Conservation (phyloP, 1,284 basidiomycete species). For the Violaceomyces palustris region DNA sequence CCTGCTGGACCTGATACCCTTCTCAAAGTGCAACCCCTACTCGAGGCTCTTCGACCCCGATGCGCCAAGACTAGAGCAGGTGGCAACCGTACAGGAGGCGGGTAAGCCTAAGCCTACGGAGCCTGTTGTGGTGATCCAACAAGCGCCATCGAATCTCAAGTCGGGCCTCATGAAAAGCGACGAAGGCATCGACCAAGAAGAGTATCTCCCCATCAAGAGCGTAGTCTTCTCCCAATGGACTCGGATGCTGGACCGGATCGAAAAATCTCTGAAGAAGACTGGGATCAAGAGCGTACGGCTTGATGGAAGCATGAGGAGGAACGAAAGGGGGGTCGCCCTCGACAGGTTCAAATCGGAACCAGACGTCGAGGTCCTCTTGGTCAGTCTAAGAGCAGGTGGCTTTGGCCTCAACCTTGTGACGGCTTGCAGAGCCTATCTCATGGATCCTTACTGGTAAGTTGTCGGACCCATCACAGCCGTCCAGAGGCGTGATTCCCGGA, state of each 20-base stretch:
- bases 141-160: conserved; percentile 4
- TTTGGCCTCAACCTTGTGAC: conserved; percentile 66
- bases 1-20: conserved; percentile 43
- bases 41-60: conserved; percentile 39
- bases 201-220: conserved; percentile 46
- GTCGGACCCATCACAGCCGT: too few species aligned
- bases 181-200: conserved; percentile 5
- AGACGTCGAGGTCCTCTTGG: conserved; percentile 43
- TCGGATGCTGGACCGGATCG: conserved; percentile 47
- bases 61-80: conserved; percentile 42
- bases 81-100: conserved; percentile 10
- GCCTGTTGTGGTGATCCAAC: conserved; percentile 26
- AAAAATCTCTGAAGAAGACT: conserved; percentile 32
- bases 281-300: conserved; percentile 41
- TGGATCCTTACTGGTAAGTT: conserved; percentile 87
- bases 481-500: too few species aligned
- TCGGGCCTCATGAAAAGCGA: conserved; percentile 12
- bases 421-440: conserved; percentile 70
- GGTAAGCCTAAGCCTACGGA: conserved; percentile 4
- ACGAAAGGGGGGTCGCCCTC: conserved; percentile 30
- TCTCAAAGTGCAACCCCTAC: conserved; percentile 43
- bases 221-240: conserved; percentile 57
- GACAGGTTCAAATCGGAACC: conserved; percentile 38
- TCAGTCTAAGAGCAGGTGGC: conserved; percentile 50
- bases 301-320: conserved; percentile 47